Evolutionary conservation across 306 rosid genomes (phyloP), one percentile per base, ranked within the genome.

Genomic region (Quercus gilva): DNA sequence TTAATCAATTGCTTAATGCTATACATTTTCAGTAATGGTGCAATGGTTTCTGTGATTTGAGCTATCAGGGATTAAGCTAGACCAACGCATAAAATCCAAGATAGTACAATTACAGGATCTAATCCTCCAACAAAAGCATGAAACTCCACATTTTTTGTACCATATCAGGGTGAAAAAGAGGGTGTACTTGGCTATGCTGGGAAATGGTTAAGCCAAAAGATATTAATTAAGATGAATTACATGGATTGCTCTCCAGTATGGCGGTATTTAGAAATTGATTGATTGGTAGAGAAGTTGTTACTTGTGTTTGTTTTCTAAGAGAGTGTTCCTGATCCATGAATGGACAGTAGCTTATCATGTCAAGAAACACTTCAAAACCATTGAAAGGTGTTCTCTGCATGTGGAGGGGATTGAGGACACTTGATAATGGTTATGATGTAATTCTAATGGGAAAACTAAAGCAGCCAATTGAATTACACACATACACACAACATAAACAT

Each of bases 111-210:
- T 43, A 71, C 75, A 3, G 37, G 57, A 51, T 71, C 60, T 71
- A 71, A 45, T 71, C 75, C 59, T 52, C 75, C 75, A 51, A 23
- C 14, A 23, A 71, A 71, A 51, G 61, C 19, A 5, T 45, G 60
- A 71, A 25, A 71, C 29, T 71, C 61, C 45, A 49, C 37, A 51
- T 49, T 49, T 51, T 71, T 71, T 71, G 75, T 8, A 51, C 21
- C 37, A 51, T 51, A 20, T 51, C 37, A 25, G 55, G 75, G 35
- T 45, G 59, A 33, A 71, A 33, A 68, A 68, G n/a, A n/a, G 52
- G 45, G 72, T 68, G 17, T 12, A 13, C 53, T 49, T 49, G 53
- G 53, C 53, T 10, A 49, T 3, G 53, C 45, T 8, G 45, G 45
- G 45, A 41, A 41, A 41, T 41, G 12, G 12, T 41, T 41, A 41